Evolutionary conservation across 2,329 filamentous ascomycete genomes (phyloP), one percentile per base, ranked within the genome.

Genomic region (Phaeosphaeriaceae sp.): DNA sequence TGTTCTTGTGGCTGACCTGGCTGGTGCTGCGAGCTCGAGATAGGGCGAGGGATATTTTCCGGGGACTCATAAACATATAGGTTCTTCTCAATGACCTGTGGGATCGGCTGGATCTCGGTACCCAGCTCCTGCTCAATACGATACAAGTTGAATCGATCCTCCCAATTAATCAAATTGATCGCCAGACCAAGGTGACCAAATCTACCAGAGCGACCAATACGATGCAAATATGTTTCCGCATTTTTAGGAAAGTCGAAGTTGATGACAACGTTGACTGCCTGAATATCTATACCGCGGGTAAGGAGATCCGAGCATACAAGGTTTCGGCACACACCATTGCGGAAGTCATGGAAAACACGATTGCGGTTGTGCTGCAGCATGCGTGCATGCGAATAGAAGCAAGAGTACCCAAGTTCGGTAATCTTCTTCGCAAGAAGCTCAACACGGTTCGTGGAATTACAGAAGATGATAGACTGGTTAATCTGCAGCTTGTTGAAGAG

Each of bases 241-340:
- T 99, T 99, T 80, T 99, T 99, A 46, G 94, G 94, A 74, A 99
- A 99, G 70, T 99, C 94, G 69, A 99, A 99, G 80, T 99, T 99
- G 84, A 99, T 99, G 72, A 99, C 94, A 46, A 99, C 94, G 66
- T 99, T 99, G 70, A 99, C 94, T 45, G 94, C 94, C 76, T 99
- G 94, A 60, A 99, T 99, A 77, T 99, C 94, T 68, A 99, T 99
- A 86, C 94, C 94, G 77, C 94, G 92, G 57, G 94, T 99, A 58
- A 99, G 84, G 32, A 99, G 82, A 77, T 99, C 94, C 2, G 95
- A 99, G 77, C 94, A 99, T 56, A 99, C 94, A 30, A 99, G 85
- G 74, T 99, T 99, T 67, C 94, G 91, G 80, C 93, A 97, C 44
- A 96, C 92, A 50, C 94, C 94, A 67, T 97, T 97, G 63, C 94